Evolutionary conservation across 2,329 filamentous ascomycete species (phyloP), one percentile per base, ranked within the genome.

Genomic region (Blastomyces percursus): DNA sequence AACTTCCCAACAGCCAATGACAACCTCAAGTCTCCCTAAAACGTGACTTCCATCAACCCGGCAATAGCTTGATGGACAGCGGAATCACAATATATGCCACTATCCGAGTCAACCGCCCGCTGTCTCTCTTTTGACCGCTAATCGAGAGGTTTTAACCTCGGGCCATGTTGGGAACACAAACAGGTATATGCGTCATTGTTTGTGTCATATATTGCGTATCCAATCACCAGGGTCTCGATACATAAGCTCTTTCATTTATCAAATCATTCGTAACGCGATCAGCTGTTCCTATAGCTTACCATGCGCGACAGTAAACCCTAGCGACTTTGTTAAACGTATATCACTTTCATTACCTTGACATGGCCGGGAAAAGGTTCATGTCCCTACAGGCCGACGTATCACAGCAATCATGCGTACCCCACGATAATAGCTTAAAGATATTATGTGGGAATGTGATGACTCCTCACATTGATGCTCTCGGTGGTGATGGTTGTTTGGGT

Each of bases 151-250:
- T 57, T 57, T 35, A 42, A 42, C 55, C 35, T 57, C 21, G 35
- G 55, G 32, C 19, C 55, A 42, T 54, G 32, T 57, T 57, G 32
- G 55, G 32, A 42, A 57, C 55, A 57, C 55, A 44, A 44, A 57
- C 14, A 40, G 55, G 35, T 44, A 14, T 16, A 57, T 57, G 55
- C 55, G 21, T 44, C 55, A 57, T 42, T 27, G 40, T 35, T 24
- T 42, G 54, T 40, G 54, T 57, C 54, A 57, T 57, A 57, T 44
- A 32, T 57, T 57, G 55, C 24, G 21, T 57, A 57, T 21, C 55
- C 55, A 57, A 24, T 44, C 55, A 12, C 21, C 24, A 44, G 55
- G n/a, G 55, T 44, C 35, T 42, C 30, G 19, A 57, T 42, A 27
- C 35, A 27, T 57, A 42, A 42, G 55, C 35, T 27, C 55, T 44